Conservation (phyloP, 805 yeast species). For the Myxozyma sirexii region DNA sequence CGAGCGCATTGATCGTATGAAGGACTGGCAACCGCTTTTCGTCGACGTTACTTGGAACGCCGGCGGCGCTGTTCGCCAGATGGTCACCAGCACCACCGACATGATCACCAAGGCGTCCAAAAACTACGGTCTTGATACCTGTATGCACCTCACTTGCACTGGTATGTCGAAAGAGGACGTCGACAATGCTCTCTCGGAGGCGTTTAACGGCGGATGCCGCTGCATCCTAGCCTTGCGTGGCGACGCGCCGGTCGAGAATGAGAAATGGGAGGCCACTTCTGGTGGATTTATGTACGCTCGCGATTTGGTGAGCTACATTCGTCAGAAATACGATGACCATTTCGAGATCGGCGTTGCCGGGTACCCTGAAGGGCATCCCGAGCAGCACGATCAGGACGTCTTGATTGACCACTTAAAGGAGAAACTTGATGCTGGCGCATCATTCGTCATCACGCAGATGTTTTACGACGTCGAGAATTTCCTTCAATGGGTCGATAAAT, state of each 20-base stretch:
- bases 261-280: slow-evolving; percentile 44
- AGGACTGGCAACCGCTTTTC: slow-evolving; percentile 84
- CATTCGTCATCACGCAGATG: slow-evolving; percentile 94
- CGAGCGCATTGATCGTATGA: slow-evolving; percentile 98
- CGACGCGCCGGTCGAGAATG: slow-evolving; percentile 78
- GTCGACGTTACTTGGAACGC: slow-evolving; percentile 99
- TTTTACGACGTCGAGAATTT: slow-evolving; percentile 90
- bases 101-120: slow-evolving; percentile 90
- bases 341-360: slow-evolving; percentile 96
- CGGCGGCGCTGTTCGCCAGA: slow-evolving; percentile 68
- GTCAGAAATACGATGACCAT: slow-evolving; percentile 76
- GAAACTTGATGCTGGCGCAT: slow-evolving; percentile 92
- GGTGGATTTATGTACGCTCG: slow-evolving; percentile 89
- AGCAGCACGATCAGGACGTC: slow-evolving; percentile 60
- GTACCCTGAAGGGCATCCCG: slow-evolving; percentile 97
- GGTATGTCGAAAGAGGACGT: slow-evolving; percentile 83
- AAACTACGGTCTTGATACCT: slow-evolving; percentile 88
- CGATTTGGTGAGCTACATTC: slow-evolving; percentile 80
- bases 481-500: slow-evolving; percentile 73
- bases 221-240: slow-evolving; percentile 94
- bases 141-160: slow-evolving; percentile 97
- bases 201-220: slow-evolving; percentile 90
- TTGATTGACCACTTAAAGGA: slow-evolving; percentile 71
- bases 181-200: slow-evolving; percentile 79
- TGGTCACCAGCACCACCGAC: slow-evolving; percentile 82